phyloP scores from a whole-genome alignment of 345 rosid species.

The Conringia planisiliqua region DNA sequence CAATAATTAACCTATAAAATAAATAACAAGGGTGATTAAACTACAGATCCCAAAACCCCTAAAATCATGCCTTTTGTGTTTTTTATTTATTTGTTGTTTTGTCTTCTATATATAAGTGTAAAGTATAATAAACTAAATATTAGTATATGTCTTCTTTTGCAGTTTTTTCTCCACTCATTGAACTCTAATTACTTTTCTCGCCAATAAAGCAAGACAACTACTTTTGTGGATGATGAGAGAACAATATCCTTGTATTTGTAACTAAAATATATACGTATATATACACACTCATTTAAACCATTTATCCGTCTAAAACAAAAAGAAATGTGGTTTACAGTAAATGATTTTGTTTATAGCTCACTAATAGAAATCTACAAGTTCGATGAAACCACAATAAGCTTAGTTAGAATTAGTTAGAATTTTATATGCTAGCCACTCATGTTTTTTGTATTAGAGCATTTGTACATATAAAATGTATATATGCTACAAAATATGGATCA shows the following conservation, averaged over 20 bases:
- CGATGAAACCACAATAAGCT: not conserved
- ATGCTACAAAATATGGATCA: no score
- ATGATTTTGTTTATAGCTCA: not conserved
- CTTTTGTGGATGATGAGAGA: conserved; percentile 14
- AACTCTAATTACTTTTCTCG: conserved; percentile 30
- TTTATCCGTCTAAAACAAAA: not conserved
- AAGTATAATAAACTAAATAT: not conserved
- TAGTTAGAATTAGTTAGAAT: not conserved
- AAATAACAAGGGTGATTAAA: conserved; percentile 20
- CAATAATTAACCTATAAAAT: conserved; percentile 22
- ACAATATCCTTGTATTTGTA: not conserved
- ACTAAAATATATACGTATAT: not conserved
- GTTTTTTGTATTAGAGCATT: not conserved
- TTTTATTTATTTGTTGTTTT: conserved; percentile 21
- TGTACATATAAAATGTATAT: not conserved
- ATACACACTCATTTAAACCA: not conserved
- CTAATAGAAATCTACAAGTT: not conserved
- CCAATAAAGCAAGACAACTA: conserved; percentile 19
- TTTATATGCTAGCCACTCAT: not conserved
- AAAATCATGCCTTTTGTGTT: conserved; percentile 30
- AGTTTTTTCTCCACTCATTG: conserved; percentile 39
- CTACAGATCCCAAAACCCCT: conserved; percentile 52
- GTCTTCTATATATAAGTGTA: conserved; percentile 29
- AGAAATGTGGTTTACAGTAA: not conserved
- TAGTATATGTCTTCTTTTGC: conserved; percentile 29